A percentile compares a stretch with the other conserved stretches of the same genome.
phyloP scores from a whole-genome alignment of 129 eudicot genomes.

The Flaveria trinervia region DNA sequence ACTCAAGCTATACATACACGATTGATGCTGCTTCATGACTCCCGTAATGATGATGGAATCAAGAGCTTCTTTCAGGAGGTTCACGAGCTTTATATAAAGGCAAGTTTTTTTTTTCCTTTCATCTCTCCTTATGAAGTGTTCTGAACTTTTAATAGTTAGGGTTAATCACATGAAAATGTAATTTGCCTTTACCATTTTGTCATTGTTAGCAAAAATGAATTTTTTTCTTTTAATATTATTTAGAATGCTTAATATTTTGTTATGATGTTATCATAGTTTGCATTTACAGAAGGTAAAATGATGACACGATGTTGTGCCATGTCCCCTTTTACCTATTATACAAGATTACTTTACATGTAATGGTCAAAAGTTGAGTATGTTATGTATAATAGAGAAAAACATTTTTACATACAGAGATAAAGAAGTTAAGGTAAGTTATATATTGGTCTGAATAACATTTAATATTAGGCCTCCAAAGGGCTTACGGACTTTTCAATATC shows the following conservation, averaged over 20 bases:
- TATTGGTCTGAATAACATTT: no score
- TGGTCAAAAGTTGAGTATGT: not conserved
- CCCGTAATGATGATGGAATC: conserved; percentile 96
- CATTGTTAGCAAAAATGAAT: not conserved
- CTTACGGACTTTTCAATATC: not conserved
- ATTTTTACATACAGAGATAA: not conserved
- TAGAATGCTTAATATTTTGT: not conserved
- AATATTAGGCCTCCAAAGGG: no score
- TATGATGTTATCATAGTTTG: no score
- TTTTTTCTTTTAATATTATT: not conserved
- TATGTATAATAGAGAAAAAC: not conserved
- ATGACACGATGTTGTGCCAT: not conserved
- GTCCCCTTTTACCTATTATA: not conserved
- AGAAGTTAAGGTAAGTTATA: not conserved
- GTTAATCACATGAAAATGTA: not conserved
- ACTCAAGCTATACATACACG: conserved; percentile 73
- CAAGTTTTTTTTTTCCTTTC: conserved; percentile 13
- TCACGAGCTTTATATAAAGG: conserved; percentile 97
- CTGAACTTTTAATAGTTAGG: not conserved
- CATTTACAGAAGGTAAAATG: not conserved
- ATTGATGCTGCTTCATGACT: conserved; percentile 96
- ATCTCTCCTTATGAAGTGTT: not conserved
- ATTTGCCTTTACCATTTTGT: not conserved
- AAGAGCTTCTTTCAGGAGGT: conserved; percentile 99
- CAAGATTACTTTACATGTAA: not conserved